A percentile compares a stretch with the other conserved stretches of the same genome.
phyloP scores from a whole-genome alignment of 2,329 filamentous ascomycete species.

The Aspergillus quadricinctus region DNA sequence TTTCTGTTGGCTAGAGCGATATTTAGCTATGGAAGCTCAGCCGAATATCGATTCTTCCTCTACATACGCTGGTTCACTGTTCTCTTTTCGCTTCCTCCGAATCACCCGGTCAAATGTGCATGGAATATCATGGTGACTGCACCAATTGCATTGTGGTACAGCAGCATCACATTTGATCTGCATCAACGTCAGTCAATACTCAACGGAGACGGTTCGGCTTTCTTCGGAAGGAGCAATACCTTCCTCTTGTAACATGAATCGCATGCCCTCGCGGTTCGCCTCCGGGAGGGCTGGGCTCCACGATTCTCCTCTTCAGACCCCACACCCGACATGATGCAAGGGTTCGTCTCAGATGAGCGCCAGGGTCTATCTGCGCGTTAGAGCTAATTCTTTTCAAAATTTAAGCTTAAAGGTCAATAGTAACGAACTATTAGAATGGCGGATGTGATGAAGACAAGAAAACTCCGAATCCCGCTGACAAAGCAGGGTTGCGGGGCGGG shows the following conservation, averaged over 20 bases:
- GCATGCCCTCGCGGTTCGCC: constrained; percentile 39
- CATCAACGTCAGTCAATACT: background rate
- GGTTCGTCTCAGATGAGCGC: constrained; percentile 11
- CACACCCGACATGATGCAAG: constrained; percentile 10
- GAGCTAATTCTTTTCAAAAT: background rate
- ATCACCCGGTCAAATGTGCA: constrained; percentile 44
- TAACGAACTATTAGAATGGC: background rate
- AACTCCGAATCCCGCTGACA: constrained; percentile 7
- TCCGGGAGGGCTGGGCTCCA: constrained; percentile 5
- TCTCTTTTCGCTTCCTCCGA: constrained; percentile 25
- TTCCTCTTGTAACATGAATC: constrained; percentile 50
- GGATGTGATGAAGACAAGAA: background rate
- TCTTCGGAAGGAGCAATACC: constrained; percentile 27
- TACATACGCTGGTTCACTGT: constrained; percentile 19
- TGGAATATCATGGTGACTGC: constrained; percentile 44
- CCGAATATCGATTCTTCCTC: background rate
- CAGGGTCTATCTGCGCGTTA: background rate
- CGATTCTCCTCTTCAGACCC: constrained; percentile 19
- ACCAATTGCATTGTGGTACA: constrained; percentile 48
- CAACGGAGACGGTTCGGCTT: background rate
- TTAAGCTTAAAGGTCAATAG: background rate
- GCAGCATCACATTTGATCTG: constrained; percentile 50
- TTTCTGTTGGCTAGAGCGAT: constrained; percentile 16
- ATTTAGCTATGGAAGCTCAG: background rate
- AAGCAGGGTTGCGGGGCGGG: background rate